phyloP scores from a whole-genome alignment of 768 basidiomycete species.

The Psilocybe subaeruginosa region DNA sequence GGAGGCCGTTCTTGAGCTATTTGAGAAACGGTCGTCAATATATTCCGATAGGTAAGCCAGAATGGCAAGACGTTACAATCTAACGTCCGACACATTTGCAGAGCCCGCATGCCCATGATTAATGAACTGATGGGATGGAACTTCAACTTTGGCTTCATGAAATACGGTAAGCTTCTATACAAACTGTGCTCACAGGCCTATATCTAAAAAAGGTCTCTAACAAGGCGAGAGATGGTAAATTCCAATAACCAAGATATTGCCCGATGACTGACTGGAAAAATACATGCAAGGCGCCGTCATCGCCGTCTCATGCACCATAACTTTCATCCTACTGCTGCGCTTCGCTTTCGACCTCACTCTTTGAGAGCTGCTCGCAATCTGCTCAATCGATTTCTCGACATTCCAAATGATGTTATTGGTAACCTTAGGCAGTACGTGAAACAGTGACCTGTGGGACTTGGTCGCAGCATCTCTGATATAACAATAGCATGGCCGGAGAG shows the following conservation, averaged over 20 bases:
- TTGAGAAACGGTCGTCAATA: not conserved
- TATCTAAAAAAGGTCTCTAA: not conserved
- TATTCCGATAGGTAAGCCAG: constrained; percentile 1
- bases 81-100: not conserved
- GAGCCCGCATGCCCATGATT: constrained; percentile 13
- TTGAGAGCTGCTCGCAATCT: constrained; percentile 23
- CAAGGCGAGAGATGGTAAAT: constrained; percentile 7
- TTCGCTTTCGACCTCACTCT: constrained; percentile 27
- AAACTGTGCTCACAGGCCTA: not conserved
- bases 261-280: constrained; percentile 21
- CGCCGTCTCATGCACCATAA: constrained; percentile 22
- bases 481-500: constrained; percentile 30
- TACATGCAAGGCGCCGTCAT: constrained; percentile 17
- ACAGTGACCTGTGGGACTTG: not conserved
- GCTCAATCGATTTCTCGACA: constrained; percentile 33
- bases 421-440: constrained; percentile 18
- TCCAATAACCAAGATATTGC: constrained; percentile 24
- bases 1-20: not conserved
- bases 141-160: not conserved
- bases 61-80: not conserved
- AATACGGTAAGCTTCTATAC: constrained; percentile 10
- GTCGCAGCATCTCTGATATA: not conserved
- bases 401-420: constrained; percentile 34
- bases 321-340: constrained; percentile 20
- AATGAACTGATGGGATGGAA: constrained; percentile 1